Conservation (phyloP, 139 green algal species). For the Ettlia oleoabundans region DNA sequence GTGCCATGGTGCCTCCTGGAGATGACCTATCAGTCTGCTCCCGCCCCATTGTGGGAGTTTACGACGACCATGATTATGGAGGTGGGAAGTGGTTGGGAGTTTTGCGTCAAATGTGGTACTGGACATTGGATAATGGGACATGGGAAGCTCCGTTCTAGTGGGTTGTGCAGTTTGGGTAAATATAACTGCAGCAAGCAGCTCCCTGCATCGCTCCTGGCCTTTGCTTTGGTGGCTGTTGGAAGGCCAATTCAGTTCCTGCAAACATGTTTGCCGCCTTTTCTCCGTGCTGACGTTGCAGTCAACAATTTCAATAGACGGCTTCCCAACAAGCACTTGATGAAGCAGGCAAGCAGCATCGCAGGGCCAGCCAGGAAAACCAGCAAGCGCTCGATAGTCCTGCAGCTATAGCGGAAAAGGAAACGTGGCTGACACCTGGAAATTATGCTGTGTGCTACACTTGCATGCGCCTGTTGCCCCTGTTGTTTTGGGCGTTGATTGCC, state of each 20-base stretch:
- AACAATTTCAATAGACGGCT: constrained; percentile 68
- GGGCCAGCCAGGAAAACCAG: too few species aligned
- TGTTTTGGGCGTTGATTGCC: neutral
- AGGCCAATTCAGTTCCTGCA: too few species aligned
- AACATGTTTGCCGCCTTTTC: too few species aligned
- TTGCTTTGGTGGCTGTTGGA: too few species aligned
- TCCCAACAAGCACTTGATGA: constrained; percentile 61
- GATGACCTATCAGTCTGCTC: constrained; percentile 56
- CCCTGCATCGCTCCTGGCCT: neutral
- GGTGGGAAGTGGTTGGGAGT: too few species aligned
- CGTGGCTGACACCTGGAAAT: too few species aligned
- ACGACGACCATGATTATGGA: too few species aligned
- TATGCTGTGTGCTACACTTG: too few species aligned
- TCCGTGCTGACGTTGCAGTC: constrained; percentile 47
- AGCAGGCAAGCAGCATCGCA: constrained; percentile 36
- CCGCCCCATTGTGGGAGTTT: constrained; percentile 65
- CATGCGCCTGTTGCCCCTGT: too few species aligned
- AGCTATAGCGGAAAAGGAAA: too few species aligned
- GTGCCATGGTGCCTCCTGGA: constrained; percentile 44
- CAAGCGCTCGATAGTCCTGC: too few species aligned
- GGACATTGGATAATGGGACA: neutral
- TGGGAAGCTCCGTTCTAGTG: too few species aligned
- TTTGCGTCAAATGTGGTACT: neutral
- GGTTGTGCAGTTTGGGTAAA: neutral
- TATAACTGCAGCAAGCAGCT: neutral